These are phyloP conservation scores for Flueggea neowawraea DNA, from an alignment of 441 rosid genomes.

Conservation along the genomic window DNA sequence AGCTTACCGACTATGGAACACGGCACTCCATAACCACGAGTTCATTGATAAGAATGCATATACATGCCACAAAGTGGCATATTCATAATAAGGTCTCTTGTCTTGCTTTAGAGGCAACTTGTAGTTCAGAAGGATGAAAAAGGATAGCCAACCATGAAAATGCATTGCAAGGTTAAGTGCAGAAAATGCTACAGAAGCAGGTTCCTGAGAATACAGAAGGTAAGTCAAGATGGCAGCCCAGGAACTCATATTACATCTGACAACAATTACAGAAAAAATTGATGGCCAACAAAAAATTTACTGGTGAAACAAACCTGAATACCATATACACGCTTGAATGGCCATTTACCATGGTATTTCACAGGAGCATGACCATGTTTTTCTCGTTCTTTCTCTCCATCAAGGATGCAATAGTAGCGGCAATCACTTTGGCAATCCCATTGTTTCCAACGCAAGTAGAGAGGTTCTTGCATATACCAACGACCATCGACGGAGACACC, in stretches of 20 bases:
- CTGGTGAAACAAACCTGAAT: constrained; percentile 58
- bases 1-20: constrained; percentile 77
- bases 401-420: constrained; percentile 77
- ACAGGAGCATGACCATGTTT: constrained; percentile 50
- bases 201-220: constrained; percentile 49
- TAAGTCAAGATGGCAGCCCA: constrained; percentile 11
- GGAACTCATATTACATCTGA: not conserved
- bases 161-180: constrained; percentile 86
- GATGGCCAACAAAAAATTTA: not conserved
- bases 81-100: constrained; percentile 67
- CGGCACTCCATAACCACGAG: constrained; percentile 94
- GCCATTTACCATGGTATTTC: constrained; percentile 98
- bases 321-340: constrained; percentile 77
- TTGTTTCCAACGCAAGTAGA: constrained; percentile 72
- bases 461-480: constrained; percentile 81
- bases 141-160: constrained; percentile 91
- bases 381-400: constrained; percentile 69
- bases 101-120: constrained; percentile 64
- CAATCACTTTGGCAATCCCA: constrained; percentile 89
- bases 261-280: constrained; percentile 7
- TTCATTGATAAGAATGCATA: constrained; percentile 74
- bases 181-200: constrained; percentile 82
- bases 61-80: constrained; percentile 69
- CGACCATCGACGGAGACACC: constrained; percentile 46
- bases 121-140: constrained; percentile 68